Evolutionary conservation across 768 basidiomycete genomes (phyloP).

Genomic region (Agrocybe praecox): DNA sequence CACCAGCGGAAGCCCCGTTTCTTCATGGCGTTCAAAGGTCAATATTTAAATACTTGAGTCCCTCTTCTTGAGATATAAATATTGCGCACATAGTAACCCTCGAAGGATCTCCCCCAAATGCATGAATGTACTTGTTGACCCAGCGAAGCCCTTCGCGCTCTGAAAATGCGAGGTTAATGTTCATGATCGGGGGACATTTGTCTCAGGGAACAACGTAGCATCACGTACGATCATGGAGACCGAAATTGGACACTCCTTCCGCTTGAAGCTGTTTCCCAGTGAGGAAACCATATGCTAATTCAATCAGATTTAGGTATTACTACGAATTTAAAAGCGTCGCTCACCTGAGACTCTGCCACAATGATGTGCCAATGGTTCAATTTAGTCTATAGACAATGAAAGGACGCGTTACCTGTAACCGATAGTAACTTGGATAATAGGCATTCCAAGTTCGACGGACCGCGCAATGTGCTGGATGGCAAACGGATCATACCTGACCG

Average conservation of each 20-base stretch:
- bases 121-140: slow-evolving; percentile 61
- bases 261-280: slow-evolving; percentile 1
- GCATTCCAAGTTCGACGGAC: slow-evolving; percentile 15
- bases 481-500: slow-evolving; percentile 8
- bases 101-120: slow-evolving; percentile 62
- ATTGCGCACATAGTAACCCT: slow-evolving; percentile 53
- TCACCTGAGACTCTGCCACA: slow-evolving; percentile 6
- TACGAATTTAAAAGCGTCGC: background rate
- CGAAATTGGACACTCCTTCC: slow-evolving; percentile 33
- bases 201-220: background rate
- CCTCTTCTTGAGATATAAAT: too few species aligned
- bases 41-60: too few species aligned
- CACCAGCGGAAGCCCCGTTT: slow-evolving; percentile 57
- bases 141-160: slow-evolving; percentile 58
- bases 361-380: background rate
- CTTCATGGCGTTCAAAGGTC: too few species aligned
- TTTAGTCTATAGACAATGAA: background rate
- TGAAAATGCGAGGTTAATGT: slow-evolving; percentile 22
- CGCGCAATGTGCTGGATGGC: slow-evolving; percentile 14
- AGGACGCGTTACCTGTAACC: slow-evolving; percentile 18
- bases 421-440: slow-evolving; percentile 21
- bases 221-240: slow-evolving; percentile 48
- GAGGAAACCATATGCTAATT: slow-evolving; percentile 12
- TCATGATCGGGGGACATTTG: background rate
- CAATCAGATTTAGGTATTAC: background rate